Base-by-base conservation (phyloP, 345 rosid genomes). In the Lepidium africanum region DNA sequence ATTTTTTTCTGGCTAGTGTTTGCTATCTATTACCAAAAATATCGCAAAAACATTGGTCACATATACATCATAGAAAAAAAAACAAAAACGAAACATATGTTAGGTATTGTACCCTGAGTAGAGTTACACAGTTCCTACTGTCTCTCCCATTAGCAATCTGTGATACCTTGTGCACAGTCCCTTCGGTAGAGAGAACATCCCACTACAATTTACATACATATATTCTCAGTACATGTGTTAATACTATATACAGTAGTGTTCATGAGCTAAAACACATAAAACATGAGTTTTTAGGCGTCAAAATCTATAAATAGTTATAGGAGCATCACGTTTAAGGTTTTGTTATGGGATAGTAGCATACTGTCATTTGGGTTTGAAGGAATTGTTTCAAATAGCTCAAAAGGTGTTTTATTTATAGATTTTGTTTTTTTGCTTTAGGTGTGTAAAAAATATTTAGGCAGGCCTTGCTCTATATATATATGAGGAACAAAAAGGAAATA, bases 101-200 rank as follows among this genome's bases (percentile, higher is more conserved):
- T n/a, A 23, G 36, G n/a, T 81, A 75, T 87, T 78, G 82, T 45
- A 95, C 99, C 50, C 82, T 81, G 35, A 89, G 89, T 13, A 95
- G 75, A 33, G 96, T 79, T 9, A 87, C 98, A 56, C 88, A 82
- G 72, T 91, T 91, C 78, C 96, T 92, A 5, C 81, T 80, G 33
- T 91, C 96, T 52, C 86, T 77, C 16, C 97, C 99, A 78, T 85
- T 95, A 7, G 88, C 84, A 43, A 95, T 86, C 48, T 89, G 87
- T n/a, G 91, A 77, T 81, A 95, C 80, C 83, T 87, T 94, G 57
- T 86, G 85, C 23, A 86, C 86, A 45, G 50, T 65, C 43, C 89
- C 94, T 13, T 86, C 87, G 60, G 62, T 80, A 9, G 90, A 83
- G 38, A 91, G 83, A 75, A 91, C 87, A 78, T 95, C 99, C 99